Percentiles rank a stretch among this genome's conserved stretches.
Conservation (phyloP, 176 grass and related monocot species). For the Oryza meridionalis region DNA sequence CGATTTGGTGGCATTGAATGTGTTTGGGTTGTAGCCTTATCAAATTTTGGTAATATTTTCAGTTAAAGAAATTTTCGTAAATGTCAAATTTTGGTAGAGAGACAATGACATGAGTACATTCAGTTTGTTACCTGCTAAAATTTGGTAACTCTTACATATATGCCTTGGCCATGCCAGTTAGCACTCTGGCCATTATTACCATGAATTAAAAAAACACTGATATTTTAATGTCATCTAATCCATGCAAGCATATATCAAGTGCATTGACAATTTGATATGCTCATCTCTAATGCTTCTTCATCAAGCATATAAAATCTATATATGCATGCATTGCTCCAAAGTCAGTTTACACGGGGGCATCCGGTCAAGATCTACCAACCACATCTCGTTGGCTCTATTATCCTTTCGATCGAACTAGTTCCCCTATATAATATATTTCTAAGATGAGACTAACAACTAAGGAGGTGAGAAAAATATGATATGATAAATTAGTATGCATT, state of each 20-base stretch:
- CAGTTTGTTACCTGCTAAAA: no score
- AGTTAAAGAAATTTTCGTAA: no score
- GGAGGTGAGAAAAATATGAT: not conserved
- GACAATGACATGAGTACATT: no score
- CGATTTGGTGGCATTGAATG: no score
- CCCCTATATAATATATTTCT: not conserved
- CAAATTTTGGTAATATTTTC: no score
- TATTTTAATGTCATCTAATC: not conserved
- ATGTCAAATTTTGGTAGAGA: no score
- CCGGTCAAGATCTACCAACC: slow-evolving; percentile 51
- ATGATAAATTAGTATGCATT: not conserved
- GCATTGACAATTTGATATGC: not conserved
- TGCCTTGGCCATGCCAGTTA: not conserved
- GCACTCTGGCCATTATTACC: not conserved
- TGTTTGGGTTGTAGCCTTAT: no score
- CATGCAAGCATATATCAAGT: not conserved
- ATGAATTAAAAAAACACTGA: not conserved
- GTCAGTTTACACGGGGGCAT: slow-evolving; percentile 28
- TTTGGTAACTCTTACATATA: not conserved
- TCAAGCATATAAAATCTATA: not conserved
- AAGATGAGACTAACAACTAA: slow-evolving; percentile 13
- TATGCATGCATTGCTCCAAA: slow-evolving; percentile 2
- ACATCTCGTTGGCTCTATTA: slow-evolving; percentile 14
- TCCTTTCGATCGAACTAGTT: not conserved
- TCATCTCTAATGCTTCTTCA: not conserved